These are phyloP conservation scores for Thelonectria rubi DNA, from an alignment of 2,329 filamentous ascomycete genomes.

Conservation along the genomic window DNA sequence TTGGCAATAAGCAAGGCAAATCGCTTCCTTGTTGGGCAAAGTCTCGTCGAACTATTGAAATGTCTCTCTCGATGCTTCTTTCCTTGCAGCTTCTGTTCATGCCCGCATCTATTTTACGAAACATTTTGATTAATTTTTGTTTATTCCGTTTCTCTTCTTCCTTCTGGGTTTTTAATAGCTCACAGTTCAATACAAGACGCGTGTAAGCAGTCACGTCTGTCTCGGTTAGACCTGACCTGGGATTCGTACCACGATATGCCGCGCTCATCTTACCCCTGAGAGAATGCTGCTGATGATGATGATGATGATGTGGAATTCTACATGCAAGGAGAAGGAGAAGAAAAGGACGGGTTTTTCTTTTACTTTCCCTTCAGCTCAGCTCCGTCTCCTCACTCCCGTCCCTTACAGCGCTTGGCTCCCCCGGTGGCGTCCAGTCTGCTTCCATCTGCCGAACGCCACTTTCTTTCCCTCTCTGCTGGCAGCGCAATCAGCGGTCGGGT, in stretches of 20 bases:
- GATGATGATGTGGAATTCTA: too few relatives aligned
- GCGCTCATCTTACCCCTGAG: neutral
- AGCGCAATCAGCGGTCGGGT: neutral
- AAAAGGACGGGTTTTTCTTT: neutral
- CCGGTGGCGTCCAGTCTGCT: neutral
- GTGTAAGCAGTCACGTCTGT: neutral
- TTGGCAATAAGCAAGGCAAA: neutral
- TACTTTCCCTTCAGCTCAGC: neutral
- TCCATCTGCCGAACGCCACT: neutral
- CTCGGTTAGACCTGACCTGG: neutral
- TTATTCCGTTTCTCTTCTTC: neutral
- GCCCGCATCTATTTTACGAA: too few relatives aligned
- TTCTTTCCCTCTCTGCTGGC: neutral
- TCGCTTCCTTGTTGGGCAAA: neutral
- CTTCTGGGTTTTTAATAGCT: too few relatives aligned
- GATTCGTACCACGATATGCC: neutral
- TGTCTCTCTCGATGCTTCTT: neutral
- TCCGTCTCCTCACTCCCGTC: neutral
- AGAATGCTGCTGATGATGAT: too few relatives aligned
- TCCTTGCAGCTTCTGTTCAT: neutral
- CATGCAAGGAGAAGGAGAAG: neutral
- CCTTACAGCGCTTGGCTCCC: neutral
- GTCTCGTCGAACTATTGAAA: neutral
- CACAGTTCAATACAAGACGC: too few relatives aligned
- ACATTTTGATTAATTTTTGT: too few relatives aligned